phyloP scores from a whole-genome alignment of 805 yeast genomes.

The Myxozyma vanderwaltii region DNA sequence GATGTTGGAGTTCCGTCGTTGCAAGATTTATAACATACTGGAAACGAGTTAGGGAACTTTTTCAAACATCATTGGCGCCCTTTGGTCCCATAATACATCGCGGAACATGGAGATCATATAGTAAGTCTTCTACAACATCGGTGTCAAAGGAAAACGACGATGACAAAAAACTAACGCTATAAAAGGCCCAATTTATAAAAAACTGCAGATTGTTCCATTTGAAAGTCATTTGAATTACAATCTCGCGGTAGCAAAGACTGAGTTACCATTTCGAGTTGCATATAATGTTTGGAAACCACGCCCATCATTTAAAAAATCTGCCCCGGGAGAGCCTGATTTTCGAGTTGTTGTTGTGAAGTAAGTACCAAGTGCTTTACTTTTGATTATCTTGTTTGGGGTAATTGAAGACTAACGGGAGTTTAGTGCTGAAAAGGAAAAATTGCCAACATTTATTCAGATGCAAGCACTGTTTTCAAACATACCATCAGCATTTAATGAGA shows the following conservation, averaged over 20 bases:
- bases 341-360: slow-evolving; percentile 61
- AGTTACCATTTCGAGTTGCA: slow-evolving; percentile 44
- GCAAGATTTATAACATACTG: neutral
- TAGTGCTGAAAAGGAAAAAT: slow-evolving; percentile 39
- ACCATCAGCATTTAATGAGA: slow-evolving; percentile 26
- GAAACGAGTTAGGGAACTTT: neutral
- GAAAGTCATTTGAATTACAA: slow-evolving; percentile 18
- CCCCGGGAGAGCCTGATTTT: slow-evolving; percentile 72
- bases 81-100: slow-evolving; percentile 27
- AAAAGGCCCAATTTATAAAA: slow-evolving; percentile 32
- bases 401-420: neutral
- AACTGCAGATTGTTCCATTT: slow-evolving; percentile 36
- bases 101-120: slow-evolving; percentile 28
- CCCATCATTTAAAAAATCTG: slow-evolving; percentile 64
- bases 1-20: neutral
- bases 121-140: slow-evolving; percentile 16
- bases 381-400: neutral
- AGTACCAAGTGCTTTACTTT: slow-evolving; percentile 39
- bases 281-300: slow-evolving; percentile 84
- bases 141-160: too few species aligned
- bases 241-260: slow-evolving; percentile 2
- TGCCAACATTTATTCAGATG: slow-evolving; percentile 44
- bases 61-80: slow-evolving; percentile 15
- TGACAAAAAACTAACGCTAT: neutral
- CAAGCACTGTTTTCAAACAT: slow-evolving; percentile 40